phyloP scores from a whole-genome alignment of 2,329 filamentous ascomycete species.

The Westerdykella aurantiaca region DNA sequence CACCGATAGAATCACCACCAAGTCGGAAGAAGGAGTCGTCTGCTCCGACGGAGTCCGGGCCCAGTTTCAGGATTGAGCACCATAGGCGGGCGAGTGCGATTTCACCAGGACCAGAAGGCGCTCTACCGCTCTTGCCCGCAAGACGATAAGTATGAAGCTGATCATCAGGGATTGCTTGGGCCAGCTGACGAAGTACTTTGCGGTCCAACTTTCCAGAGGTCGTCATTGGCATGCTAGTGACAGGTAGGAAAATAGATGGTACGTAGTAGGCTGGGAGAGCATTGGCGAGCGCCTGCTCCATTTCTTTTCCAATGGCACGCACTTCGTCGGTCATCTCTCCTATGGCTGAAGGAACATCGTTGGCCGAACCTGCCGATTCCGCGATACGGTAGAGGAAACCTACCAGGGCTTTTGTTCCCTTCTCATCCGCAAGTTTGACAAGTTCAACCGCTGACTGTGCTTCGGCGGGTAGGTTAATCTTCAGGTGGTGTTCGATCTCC shows the following conservation, averaged over 20 bases:
- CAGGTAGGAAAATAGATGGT: constrained; percentile 40
- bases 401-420: constrained; percentile 22
- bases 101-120: constrained; percentile 21
- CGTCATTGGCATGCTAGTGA: constrained; percentile 38
- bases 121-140: constrained; percentile 25
- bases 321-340: constrained; percentile 17
- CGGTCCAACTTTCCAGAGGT: constrained; percentile 43
- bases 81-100: constrained; percentile 30
- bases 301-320: constrained; percentile 16
- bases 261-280: constrained; percentile 41
- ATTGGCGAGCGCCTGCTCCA: constrained; percentile 23
- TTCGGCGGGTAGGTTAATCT: constrained; percentile 30
- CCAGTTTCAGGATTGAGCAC: constrained; percentile 37
- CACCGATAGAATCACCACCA: constrained; percentile 45
- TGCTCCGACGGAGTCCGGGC: constrained; percentile 34
- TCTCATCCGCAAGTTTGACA: constrained; percentile 23
- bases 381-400: constrained; percentile 23
- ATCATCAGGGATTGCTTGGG: constrained; percentile 26
- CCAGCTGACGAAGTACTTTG: constrained; percentile 34
- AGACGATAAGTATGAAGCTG: constrained; percentile 21
- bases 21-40: constrained; percentile 45
- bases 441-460: constrained; percentile 43
- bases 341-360: constrained; percentile 19
- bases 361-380: constrained; percentile 10
- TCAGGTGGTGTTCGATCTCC: constrained; percentile 43